A percentile compares a stretch with the other conserved stretches of the same genome.
Evolutionary conservation across 2,329 filamentous ascomycete genomes (phyloP).

Genomic region (Colletotrichum gloeosporioides): DNA sequence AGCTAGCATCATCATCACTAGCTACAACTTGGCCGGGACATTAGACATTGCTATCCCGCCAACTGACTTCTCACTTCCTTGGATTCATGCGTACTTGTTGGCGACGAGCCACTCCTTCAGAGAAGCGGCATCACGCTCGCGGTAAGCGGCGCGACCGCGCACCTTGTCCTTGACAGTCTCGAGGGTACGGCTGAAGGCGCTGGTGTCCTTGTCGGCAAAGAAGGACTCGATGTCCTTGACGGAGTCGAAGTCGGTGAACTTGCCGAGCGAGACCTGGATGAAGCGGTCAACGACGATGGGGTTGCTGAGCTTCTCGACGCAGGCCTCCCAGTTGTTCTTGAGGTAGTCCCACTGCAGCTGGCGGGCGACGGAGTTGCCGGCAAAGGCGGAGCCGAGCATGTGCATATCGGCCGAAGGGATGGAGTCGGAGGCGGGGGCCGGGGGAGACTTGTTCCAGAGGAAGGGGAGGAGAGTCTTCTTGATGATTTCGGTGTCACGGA

Average conservation of each 20-base stretch:
- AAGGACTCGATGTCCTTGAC: conserved; percentile 82
- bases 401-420: conserved; percentile 90
- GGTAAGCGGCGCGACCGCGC: conserved; percentile 82
- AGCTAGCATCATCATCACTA: neutral
- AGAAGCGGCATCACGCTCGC: conserved; percentile 72
- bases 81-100: conserved; percentile 44
- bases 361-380: conserved; percentile 76
- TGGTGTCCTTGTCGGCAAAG: conserved; percentile 86
- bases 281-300: conserved; percentile 91
- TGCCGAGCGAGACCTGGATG: conserved; percentile 76
- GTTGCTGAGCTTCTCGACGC: conserved; percentile 78
- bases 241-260: conserved; percentile 74
- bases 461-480: conserved; percentile 72
- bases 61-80: neutral
- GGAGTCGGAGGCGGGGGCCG: conserved; percentile 54
- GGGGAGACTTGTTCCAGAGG: conserved; percentile 72
- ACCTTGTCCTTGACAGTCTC: conserved; percentile 88
- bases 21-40: conserved; percentile 1
- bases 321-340: conserved; percentile 79
- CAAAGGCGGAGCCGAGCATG: conserved; percentile 75
- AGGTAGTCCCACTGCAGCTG: conserved; percentile 83
- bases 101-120: conserved; percentile 79
- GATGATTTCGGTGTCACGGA: conserved; percentile 73
- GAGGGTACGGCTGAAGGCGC: conserved; percentile 84
- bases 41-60: neutral